Evolutionary conservation across 1,139 yeast genomes (phyloP), one percentile per base, ranked within the genome.

Genomic region (Lodderomyces margitis): DNA sequence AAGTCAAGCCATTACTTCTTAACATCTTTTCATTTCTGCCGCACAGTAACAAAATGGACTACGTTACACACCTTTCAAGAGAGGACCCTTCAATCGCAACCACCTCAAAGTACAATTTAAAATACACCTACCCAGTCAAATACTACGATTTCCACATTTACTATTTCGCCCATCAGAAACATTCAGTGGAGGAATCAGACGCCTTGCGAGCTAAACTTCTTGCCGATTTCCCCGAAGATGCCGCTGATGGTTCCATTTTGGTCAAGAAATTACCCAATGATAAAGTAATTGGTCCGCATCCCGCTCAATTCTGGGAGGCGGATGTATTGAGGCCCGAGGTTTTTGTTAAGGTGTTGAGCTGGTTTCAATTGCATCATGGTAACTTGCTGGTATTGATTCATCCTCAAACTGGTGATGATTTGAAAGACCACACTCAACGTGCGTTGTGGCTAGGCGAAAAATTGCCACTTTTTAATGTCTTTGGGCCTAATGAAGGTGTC

Each of bases 131-230:
- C 36, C 69, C 69, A 1, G 57, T 64, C 16, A 54, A 63, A 40
- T 65, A 60, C 48, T 64, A 64, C 47, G 70, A 65, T 44, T 64
- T 65, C 47, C 70, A 65, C 45, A 56, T 65, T 8, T 65, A 65
- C 48, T 64, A 63, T 44, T 55, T 44, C 38, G 62, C 59, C 19
- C 61, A 55, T 31, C 53, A 55, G 23, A 38, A 39, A 9, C 23
- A 35, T 5, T 55, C 64, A 10, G 41, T 47, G 4, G 28, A 33
- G 14, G 69, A 64, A 41, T 55, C 68, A 9, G 52, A 53, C 35
- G 41, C 21, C 1, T 54, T 64, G 21, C 45, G 61, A 24, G 48
- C 51, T 20, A 56, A 52, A 42, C 52, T 65, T 7, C 39, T 65
- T 14, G 40, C 38, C 5, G 65, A 61, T 21, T 65, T 65, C 42